These are phyloP conservation scores for Picea abies DNA, from an alignment of 83 land plant species.

Conservation along the genomic window DNA sequence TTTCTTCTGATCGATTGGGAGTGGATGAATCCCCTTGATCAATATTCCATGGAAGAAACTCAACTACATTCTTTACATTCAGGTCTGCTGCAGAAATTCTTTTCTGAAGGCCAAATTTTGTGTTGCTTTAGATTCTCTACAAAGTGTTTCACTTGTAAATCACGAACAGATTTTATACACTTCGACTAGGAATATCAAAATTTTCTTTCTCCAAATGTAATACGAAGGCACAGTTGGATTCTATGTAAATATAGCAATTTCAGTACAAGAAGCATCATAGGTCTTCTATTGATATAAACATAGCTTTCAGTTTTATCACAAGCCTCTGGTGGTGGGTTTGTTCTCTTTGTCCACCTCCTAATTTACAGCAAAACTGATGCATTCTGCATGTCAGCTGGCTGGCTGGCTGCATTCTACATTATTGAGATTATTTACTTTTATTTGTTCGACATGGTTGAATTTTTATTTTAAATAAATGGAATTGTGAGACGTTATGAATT, in stretches of 20 bases:
- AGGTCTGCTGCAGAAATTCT: neutral
- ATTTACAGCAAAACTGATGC: neutral
- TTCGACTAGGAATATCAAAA: neutral
- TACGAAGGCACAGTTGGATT: neutral
- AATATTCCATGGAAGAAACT: neutral
- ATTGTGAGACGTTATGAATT: neutral
- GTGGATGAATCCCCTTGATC: slow-evolving; percentile 7
- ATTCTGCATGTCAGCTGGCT: neutral
- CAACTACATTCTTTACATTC: neutral
- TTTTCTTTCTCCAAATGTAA: slow-evolving; percentile 3
- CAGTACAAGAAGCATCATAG: neutral
- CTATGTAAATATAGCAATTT: slow-evolving; percentile 9
- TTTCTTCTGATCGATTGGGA: slow-evolving; percentile 14
- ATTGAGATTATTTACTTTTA: neutral
- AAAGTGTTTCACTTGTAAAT: slow-evolving; percentile 12
- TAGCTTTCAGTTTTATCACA: neutral
- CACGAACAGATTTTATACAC: slow-evolving; percentile 2
- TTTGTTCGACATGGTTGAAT: neutral
- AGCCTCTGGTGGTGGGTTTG: neutral
- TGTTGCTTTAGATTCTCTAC: slow-evolving; percentile 11
- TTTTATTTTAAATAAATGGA: neutral
- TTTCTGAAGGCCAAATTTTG: slow-evolving; percentile 15
- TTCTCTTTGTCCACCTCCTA: neutral
- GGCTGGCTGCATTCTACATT: neutral
- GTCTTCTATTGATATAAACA: neutral